phyloP scores from a whole-genome alignment of 1,139 yeast species.

The Saccharomyces hybrid region DNA sequence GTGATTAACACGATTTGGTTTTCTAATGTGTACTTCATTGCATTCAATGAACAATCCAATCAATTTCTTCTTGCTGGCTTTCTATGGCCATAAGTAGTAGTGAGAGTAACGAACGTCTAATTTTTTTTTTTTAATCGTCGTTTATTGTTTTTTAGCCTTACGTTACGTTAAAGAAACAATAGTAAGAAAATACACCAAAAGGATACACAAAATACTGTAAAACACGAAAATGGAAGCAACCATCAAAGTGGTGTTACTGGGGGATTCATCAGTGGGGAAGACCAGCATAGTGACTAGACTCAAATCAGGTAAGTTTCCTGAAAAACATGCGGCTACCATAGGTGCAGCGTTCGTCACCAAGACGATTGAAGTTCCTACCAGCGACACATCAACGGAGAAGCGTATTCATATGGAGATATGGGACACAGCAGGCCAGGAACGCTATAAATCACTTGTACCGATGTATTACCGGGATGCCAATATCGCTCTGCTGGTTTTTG shows the following conservation, averaged over 20 bases:
- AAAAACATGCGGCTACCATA: slow-evolving; percentile 86
- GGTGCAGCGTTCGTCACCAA: slow-evolving; percentile 97
- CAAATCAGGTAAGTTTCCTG: slow-evolving; percentile 76
- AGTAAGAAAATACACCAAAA: slow-evolving; percentile 2
- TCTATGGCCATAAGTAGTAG: not conserved
- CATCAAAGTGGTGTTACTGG: slow-evolving; percentile 73
- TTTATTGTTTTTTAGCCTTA: not conserved
- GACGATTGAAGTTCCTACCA: slow-evolving; percentile 52
- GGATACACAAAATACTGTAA: slow-evolving; percentile 5
- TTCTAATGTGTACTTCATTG: slow-evolving; percentile 27
- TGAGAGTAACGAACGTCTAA: not conserved
- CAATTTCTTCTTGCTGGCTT: not conserved
- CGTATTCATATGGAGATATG: slow-evolving; percentile 74
- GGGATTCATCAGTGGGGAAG: slow-evolving; percentile 97
- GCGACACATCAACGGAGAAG: slow-evolving; percentile 31
- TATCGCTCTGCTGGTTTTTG: slow-evolving; percentile 73
- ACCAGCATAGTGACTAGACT: slow-evolving; percentile 82
- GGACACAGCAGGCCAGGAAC: slow-evolving; percentile 86
- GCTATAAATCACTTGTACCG: slow-evolving; percentile 76
- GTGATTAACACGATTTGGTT: slow-evolving; percentile 68
- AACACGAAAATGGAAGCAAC: slow-evolving; percentile 27
- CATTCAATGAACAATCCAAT: not conserved
- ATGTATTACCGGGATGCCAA: slow-evolving; percentile 81
- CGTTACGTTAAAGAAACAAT: not conserved
- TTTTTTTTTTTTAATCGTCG: not conserved